Percentiles rank a stretch among this genome's conserved stretches.
Conservation (phyloP, 345 rosid genomes). For the Aegle marmelos region DNA sequence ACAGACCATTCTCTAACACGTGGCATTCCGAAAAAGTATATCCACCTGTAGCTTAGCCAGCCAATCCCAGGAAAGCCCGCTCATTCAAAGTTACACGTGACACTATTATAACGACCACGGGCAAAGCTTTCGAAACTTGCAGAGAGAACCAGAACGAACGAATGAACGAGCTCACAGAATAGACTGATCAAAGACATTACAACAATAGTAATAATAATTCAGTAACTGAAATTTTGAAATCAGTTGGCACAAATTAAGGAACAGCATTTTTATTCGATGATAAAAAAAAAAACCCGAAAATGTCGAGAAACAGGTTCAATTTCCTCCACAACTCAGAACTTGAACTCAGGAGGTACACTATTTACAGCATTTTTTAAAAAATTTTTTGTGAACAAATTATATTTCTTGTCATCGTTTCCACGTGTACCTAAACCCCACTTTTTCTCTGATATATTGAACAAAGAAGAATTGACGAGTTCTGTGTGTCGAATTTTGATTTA, state of each 20-base stretch:
- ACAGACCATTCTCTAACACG: too few relatives aligned
- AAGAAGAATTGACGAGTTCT: constrained; percentile 34
- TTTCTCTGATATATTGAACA: constrained; percentile 27
- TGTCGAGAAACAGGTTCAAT: constrained; percentile 43
- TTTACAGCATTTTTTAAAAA: neutral
- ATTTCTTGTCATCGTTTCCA: constrained; percentile 2
- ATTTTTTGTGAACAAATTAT: neutral
- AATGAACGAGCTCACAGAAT: neutral
- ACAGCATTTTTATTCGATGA: constrained; percentile 15
- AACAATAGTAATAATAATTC: too few relatives aligned
- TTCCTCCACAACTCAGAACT: constrained; percentile 42
- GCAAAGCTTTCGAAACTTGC: neutral
- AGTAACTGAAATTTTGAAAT: neutral
- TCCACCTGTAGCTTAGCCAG: too few relatives aligned
- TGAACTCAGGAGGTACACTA: constrained; percentile 37
- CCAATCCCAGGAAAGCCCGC: constrained; percentile 7
- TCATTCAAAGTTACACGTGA: neutral
- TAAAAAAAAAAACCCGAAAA: constrained; percentile 7
- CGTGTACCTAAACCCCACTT: constrained; percentile 27
- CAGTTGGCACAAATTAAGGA: neutral
- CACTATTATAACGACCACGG: neutral
- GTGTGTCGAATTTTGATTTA: constrained; percentile 15
- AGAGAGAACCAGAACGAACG: neutral
- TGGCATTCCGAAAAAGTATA: too few relatives aligned
- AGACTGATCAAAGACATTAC: neutral